Base-by-base conservation (phyloP, 1,284 basidiomycete genomes). In the Cutaneotrichosporon spelunceum region DNA sequence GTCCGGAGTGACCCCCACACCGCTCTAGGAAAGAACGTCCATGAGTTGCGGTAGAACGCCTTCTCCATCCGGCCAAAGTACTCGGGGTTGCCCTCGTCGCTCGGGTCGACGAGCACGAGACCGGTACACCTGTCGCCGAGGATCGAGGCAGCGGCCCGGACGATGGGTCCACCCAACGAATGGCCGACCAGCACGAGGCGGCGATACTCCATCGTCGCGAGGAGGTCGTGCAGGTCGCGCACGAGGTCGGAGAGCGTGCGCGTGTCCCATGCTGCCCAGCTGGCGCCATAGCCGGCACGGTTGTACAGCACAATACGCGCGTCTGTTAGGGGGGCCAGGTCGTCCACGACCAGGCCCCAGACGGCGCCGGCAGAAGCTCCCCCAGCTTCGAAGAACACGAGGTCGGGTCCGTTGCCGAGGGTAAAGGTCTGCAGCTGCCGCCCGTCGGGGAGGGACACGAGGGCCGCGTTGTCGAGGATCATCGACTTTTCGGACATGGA, bases 151-250 rank as follows among this genome's bases (percentile, higher is more conserved):
- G 36, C 59, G 21, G 36, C 26, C 8, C 59, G 53, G 4, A 49
- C 13, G 47, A 60, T 50, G 0, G 59, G 53, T 4, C 59, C 59
- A 16, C 59, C 59, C 59, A 53, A 60, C 4, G 27, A 33, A 53
- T 60, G 59, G 1, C 53, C 59, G 47, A 55, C 59, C 11, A 60
- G 53, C 4, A 60, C 53, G 27, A 49, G 53, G 8, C 59, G 47
- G n/a, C 21, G 11, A 27, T 30, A 55, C 7, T 8, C 19, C 13
- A 56, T 47, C 59, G 47, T 21, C 34, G 14, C 45, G 27, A 60
- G 27, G 11, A 60, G 34, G 11, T 30, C 47, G 27, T 11, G 4
- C 8, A 60, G 59, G 53, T 60, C 59, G 13, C 13, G 6, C 13
- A 47, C 59, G 14, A 60, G 34, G 53, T 55, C 47, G n/a, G 26